Percentiles rank a stretch among this genome's conserved stretches.
phyloP scores from a whole-genome alignment of 306 rosid genomes.

The Trifolium subterraneum region DNA sequence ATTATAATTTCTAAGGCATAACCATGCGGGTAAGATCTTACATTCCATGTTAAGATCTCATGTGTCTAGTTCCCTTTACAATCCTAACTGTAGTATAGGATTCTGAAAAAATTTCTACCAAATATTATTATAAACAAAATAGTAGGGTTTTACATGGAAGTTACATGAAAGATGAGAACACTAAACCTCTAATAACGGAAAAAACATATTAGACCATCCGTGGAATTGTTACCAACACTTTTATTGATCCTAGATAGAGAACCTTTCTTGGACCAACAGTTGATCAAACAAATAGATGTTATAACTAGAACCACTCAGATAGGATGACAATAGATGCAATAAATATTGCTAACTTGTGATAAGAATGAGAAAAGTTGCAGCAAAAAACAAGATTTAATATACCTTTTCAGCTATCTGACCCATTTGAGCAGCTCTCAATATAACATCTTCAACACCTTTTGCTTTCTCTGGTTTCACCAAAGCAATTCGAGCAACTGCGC shows the following conservation, averaged over 20 bases:
- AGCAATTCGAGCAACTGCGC: slow-evolving; percentile 83
- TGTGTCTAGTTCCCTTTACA: slow-evolving; percentile 7
- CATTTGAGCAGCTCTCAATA: slow-evolving; percentile 91
- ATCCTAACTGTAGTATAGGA: slow-evolving; percentile 5
- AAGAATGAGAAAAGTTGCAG: slow-evolving; percentile 15
- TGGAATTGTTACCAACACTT: not conserved
- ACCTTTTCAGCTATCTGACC: slow-evolving; percentile 95
- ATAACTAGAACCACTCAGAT: not conserved
- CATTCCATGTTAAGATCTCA: not conserved
- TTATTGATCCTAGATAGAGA: slow-evolving; percentile 21
- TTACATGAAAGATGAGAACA: slow-evolving; percentile 18
- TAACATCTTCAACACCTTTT: slow-evolving; percentile 95
- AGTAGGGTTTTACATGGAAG: not conserved
- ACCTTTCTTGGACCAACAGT: slow-evolving; percentile 1
- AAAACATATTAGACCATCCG: not conserved
- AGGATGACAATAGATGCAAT: not conserved
- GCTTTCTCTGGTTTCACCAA: slow-evolving; percentile 99
- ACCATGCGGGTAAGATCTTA: not conserved
- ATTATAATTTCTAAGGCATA: not conserved
- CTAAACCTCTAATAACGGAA: not conserved
- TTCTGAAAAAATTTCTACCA: not conserved
- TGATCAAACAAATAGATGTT: slow-evolving; percentile 18
- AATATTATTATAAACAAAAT: not conserved
- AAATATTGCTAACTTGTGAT: slow-evolving; percentile 25
- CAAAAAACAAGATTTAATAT: slow-evolving; percentile 31